Base-by-base conservation (phyloP, 2,329 filamentous ascomycete species). In the Didymellaceae sp. region DNA sequence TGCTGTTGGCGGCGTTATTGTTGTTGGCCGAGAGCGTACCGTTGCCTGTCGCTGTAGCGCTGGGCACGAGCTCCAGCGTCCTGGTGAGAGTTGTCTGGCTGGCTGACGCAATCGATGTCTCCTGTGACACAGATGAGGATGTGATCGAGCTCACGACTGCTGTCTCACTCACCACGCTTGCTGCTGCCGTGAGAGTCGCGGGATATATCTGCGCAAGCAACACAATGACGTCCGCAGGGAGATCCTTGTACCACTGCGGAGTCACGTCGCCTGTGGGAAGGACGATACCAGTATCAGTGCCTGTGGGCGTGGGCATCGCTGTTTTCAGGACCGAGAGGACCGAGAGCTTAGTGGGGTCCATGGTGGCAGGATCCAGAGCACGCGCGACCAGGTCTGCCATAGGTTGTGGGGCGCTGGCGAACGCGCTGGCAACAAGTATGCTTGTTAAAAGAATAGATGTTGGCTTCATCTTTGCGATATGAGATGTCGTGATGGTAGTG, bases 161-260 rank as follows among this genome's bases (percentile, higher is more conserved):
- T 6, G 44, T 30, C 25, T 25, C 25, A 45, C 39, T 47, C 14
- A 32, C 37, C 14, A 20, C 33, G 25, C 16, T 28, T 6, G n/a
- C 28, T 18, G 41, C 25, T 16, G 28, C 37, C 2, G 42, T 25
- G 6, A 39, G n/a, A 10, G 43, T 37, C 9, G 16, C 34, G 8
- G 50, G 50, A 49, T 54, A 54, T 39, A 54, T 48, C 24, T 49
- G 44, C 20, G 45, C 44, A n/a, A 54, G 33, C 22, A 54, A 16
- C 16, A 48, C 44, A 33, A 48, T 49, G 16, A 54, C 40, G 10
- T 54, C 50, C 3, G 44, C 50, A 4, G 50, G 50, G 0, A 54
- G 50, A 20, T 49, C 45, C 22, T 43, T 48, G 37, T 50, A 53
- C 45, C 48, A 55, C 37, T 50, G 47, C 25, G 52, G 40, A 7